Evolutionary conservation across 2,329 filamentous ascomycete genomes (phyloP), one percentile per base, ranked within the genome.

Genomic region (Aspergillus quadricinctus): DNA sequence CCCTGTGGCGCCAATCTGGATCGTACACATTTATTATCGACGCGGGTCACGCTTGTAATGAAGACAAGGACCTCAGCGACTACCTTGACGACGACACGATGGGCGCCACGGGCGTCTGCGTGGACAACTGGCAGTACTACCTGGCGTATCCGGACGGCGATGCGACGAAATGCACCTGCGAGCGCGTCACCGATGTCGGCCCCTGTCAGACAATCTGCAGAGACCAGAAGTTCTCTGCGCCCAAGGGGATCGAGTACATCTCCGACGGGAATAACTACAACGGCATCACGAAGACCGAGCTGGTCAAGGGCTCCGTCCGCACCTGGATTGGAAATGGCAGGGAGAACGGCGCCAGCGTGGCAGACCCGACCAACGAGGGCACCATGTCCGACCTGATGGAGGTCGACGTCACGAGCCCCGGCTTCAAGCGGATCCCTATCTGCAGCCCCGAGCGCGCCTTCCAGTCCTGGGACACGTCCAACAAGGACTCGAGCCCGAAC

Each of bases 381-480:
- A 65, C 67, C 41, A 37, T 66, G 8, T 19, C 58, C 7, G 51
- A 64, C 25, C 63, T 76, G 14, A 17, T 66, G 27, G 51, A 65
- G 19, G 28, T 55, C 29, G 68, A 74, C 54, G 53, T 76, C 43
- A 72, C 67, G 5, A 72, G 68, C 0, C 69, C 73, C 0, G 75
- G 75, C 1, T 70, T 69, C 55, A 64, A 77, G 43, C 66, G 63
- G 7, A 64, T 77, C 1, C 75, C 75, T 40, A 72, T 78, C 17
- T 77, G 75, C 64, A 69, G 65, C 52, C 57, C 69, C 29, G 65
- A 70, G 8, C 58, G 60, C 5, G 76, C 74, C 11, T 70, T 53
- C 40, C 56, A 65, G 55, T 63, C 66, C 25, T 77, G 73, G 73
- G 50, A 70, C 4, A 62, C 61, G 17, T 28, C 55, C 50, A 60